Evolutionary conservation across 2,329 filamentous ascomycete species (phyloP).

Genomic region (Grosmannia huntii): DNA sequence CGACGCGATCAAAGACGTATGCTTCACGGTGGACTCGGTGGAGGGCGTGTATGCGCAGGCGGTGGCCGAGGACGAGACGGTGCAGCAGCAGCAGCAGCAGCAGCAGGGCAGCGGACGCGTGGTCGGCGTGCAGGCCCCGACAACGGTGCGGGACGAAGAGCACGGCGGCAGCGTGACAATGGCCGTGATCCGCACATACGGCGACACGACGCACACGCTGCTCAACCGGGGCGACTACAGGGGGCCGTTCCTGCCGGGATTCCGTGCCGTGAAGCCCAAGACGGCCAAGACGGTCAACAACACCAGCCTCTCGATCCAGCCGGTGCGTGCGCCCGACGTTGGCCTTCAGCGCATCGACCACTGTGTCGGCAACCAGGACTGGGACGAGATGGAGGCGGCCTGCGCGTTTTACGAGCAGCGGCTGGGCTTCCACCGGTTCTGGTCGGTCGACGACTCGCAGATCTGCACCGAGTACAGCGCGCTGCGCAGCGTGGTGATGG

Average conservation of each 20-base stretch:
- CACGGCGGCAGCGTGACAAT: constrained; percentile 58
- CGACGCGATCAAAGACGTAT: constrained; percentile 89
- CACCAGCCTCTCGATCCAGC: constrained; percentile 17
- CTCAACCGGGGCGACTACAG: constrained; percentile 59
- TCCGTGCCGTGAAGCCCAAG: constrained; percentile 39
- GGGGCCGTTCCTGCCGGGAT: constrained; percentile 76
- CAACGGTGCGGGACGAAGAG: constrained; percentile 39
- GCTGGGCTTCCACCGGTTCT: constrained; percentile 92
- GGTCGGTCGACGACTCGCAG: constrained; percentile 87
- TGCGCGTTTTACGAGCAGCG: constrained; percentile 71
- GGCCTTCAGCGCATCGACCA: constrained; percentile 73
- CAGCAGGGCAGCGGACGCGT: not conserved
- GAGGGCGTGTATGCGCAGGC: constrained; percentile 66
- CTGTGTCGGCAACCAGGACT: constrained; percentile 94
- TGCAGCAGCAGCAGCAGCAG: not conserved
- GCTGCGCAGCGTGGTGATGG: constrained; percentile 82
- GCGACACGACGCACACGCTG: constrained; percentile 88
- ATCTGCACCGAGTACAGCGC: constrained; percentile 90
- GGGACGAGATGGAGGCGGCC: constrained; percentile 67
- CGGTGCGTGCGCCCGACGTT: constrained; percentile 48
- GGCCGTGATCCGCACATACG: constrained; percentile 82
- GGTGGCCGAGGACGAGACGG: constrained; percentile 43
- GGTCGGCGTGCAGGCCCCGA: constrained; percentile 47
- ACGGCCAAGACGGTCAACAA: constrained; percentile 9
- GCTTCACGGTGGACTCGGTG: constrained; percentile 87